phyloP scores from a whole-genome alignment of 2,329 filamentous ascomycete species.

The Talaromyces sp. region DNA sequence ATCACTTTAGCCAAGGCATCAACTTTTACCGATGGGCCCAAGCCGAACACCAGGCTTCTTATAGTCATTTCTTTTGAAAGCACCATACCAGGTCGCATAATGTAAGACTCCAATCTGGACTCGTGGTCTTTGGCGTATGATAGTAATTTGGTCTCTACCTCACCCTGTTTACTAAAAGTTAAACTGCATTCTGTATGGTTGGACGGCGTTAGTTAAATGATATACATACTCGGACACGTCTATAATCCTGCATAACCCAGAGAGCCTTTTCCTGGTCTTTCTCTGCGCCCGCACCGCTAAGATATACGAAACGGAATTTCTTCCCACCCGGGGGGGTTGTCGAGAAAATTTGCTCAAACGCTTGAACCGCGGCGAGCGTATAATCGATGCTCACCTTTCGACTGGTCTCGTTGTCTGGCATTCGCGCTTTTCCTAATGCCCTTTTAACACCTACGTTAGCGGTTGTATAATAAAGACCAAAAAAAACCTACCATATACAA shows the following conservation, averaged over 20 bases:
- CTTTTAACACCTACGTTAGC: background rate
- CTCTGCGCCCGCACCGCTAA: constrained; percentile 35
- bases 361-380: constrained; percentile 26
- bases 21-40: background rate
- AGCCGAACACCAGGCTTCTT: background rate
- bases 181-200: background rate
- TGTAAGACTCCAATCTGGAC: background rate
- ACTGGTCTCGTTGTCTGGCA: constrained; percentile 1
- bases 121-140: background rate
- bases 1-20: background rate
- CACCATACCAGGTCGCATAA: background rate
- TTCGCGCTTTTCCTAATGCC: background rate
- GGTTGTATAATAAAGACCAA: too few species aligned
- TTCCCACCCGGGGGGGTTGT: constrained; percentile 15
- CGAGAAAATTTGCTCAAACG: constrained; percentile 22
- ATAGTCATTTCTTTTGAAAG: background rate
- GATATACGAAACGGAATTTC: constrained; percentile 42
- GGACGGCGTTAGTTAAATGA: background rate
- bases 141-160: background rate
- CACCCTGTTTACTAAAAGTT: background rate
- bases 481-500: constrained; percentile 41
- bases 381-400: constrained; percentile 30
- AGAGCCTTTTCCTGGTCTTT: constrained; percentile 34
- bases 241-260: constrained; percentile 29
- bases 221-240: constrained; percentile 13